A percentile compares a stretch with the other conserved stretches of the same genome.
phyloP scores from a whole-genome alignment of 768 basidiomycete species.

The Suillus variegatus region DNA sequence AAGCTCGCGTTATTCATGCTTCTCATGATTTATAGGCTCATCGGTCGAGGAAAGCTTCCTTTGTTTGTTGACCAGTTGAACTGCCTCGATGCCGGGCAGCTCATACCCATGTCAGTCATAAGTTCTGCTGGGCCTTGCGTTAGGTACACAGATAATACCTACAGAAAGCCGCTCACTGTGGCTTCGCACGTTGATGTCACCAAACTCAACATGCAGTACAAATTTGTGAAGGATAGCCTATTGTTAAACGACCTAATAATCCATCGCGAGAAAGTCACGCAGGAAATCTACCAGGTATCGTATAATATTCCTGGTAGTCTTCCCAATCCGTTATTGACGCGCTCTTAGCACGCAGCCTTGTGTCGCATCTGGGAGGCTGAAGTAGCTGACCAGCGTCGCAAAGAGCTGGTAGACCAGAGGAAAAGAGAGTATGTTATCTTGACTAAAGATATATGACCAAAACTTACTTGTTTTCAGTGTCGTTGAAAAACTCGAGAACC shows the following conservation, averaged over 20 bases:
- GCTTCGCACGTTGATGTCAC: background rate
- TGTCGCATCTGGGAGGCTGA: constrained; percentile 1
- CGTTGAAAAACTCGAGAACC: background rate
- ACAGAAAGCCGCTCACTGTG: background rate
- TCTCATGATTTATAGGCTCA: background rate
- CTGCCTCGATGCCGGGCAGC: background rate
- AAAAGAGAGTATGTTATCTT: background rate
- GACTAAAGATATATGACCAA: background rate
- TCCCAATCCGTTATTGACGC: background rate
- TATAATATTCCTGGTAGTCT: background rate
- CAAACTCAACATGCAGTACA: background rate
- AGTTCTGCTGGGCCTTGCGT: background rate
- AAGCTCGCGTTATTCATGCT: background rate
- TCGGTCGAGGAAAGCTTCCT: background rate
- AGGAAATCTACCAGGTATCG: background rate
- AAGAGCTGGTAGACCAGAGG: background rate
- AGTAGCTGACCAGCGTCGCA: background rate
- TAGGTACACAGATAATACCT: background rate
- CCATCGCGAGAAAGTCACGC: background rate
- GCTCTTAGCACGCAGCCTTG: background rate
- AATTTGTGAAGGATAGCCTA: background rate
- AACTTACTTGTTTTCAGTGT: background rate
- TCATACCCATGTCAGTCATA: background rate
- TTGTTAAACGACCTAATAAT: background rate
- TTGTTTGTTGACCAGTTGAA: background rate